These are phyloP conservation scores for Alnus rubra DNA, from an alignment of 306 rosid species.

Conservation along the genomic window DNA sequence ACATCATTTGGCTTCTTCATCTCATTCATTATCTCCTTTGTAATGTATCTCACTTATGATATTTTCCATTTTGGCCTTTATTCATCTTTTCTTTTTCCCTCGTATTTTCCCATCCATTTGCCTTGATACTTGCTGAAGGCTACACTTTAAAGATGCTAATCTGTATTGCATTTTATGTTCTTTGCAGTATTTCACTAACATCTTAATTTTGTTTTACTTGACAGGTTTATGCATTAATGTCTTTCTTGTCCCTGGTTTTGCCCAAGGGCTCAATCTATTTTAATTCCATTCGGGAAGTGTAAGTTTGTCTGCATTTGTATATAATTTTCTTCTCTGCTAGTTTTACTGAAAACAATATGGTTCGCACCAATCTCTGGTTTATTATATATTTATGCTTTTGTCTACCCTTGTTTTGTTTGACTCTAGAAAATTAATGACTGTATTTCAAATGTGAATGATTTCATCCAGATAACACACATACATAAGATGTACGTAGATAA, in stretches of 20 bases:
- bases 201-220: slow-evolving; percentile 22
- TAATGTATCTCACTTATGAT: not conserved
- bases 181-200: slow-evolving; percentile 17
- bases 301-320: slow-evolving; percentile 43
- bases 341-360: slow-evolving; percentile 16
- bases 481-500: not conserved
- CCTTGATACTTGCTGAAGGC: slow-evolving; percentile 4
- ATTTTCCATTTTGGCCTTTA: not conserved
- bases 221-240: slow-evolving; percentile 90
- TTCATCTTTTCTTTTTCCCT: slow-evolving; percentile 12
- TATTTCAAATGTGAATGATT: slow-evolving; percentile 5
- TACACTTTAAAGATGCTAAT: slow-evolving; percentile 11
- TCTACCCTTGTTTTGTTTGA: slow-evolving; percentile 15
- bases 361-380: slow-evolving; percentile 4
- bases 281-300: slow-evolving; percentile 92
- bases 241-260: slow-evolving; percentile 86
- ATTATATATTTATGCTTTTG: slow-evolving; percentile 7
- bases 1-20: slow-evolving; percentile 9
- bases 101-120: slow-evolving; percentile 1
- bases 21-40: slow-evolving; percentile 5
- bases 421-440: not conserved
- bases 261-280: slow-evolving; percentile 80
- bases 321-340: slow-evolving; percentile 24
- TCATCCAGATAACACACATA: not conserved
- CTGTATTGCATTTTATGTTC: slow-evolving; percentile 9